phyloP scores from a whole-genome alignment of 805 yeast species.

The Pichia ethanolica region DNA sequence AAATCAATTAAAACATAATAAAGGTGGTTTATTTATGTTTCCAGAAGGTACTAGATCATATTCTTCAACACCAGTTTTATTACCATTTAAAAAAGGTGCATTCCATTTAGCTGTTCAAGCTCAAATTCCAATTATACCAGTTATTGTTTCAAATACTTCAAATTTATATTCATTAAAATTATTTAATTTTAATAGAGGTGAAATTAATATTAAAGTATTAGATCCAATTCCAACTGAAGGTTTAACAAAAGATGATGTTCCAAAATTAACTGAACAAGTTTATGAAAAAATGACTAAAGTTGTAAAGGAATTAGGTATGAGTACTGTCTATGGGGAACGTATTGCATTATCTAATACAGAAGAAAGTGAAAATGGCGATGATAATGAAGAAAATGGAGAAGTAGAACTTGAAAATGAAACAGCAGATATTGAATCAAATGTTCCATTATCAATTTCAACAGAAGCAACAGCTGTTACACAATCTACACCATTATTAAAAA shows the following conservation, averaged over 20 bases:
- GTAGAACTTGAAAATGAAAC: neutral
- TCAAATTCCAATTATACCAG: conserved; percentile 80
- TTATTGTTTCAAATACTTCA: conserved; percentile 82
- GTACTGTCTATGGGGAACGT: conserved; percentile 24
- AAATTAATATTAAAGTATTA: conserved; percentile 68
- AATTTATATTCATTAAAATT: conserved; percentile 54
- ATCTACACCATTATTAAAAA: too few species aligned
- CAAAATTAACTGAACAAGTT: conserved; percentile 47
- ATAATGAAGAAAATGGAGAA: conserved; percentile 2
- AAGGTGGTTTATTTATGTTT: conserved; percentile 79
- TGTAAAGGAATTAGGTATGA: conserved; percentile 37
- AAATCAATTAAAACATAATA: conserved; percentile 46
- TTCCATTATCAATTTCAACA: neutral
- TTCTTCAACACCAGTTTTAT: conserved; percentile 53
- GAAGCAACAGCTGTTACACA: neutral
- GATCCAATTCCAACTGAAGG: conserved; percentile 73
- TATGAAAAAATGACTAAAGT: conserved; percentile 48
- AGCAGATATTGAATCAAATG: neutral
- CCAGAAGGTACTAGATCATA: conserved; percentile 97
- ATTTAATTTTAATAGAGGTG: conserved; percentile 68
- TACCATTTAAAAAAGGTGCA: conserved; percentile 95
- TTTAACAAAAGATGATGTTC: conserved; percentile 64
- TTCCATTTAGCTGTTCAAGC: conserved; percentile 96
- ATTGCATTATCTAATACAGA: neutral
- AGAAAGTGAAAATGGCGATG: neutral